Percentiles rank a stretch among this genome's conserved stretches.
Evolutionary conservation across 345 rosid species (phyloP).

Genomic region (Gossypium rotundifolium): DNA sequence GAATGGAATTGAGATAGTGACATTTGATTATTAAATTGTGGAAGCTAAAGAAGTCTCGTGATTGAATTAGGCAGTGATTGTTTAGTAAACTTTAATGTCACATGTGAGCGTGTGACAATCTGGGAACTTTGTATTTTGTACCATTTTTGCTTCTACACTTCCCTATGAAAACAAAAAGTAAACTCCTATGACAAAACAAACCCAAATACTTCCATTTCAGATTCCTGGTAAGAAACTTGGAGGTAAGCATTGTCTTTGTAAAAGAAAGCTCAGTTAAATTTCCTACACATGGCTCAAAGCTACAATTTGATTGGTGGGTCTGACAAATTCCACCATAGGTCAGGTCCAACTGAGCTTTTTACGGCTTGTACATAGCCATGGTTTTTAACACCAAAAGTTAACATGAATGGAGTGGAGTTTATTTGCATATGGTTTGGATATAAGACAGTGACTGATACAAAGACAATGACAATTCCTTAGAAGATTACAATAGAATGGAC

Average conservation of each 20-base stretch:
- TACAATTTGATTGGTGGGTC: conserved; percentile 1
- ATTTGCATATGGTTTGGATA: conserved; percentile 12
- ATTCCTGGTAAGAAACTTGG: background rate
- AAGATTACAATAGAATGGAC: conserved; percentile 40
- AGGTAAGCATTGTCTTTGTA: background rate
- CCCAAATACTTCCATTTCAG: background rate
- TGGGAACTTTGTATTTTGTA: too few species aligned
- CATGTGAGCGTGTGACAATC: background rate
- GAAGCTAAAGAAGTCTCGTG: too few species aligned
- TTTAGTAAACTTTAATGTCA: too few species aligned
- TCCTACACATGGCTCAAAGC: background rate
- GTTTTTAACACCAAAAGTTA: too few species aligned
- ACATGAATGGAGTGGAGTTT: background rate
- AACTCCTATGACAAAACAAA: background rate
- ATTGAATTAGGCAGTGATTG: too few species aligned
- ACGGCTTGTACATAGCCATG: background rate
- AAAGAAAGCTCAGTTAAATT: background rate
- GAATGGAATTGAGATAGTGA: too few species aligned
- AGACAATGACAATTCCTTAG: conserved; percentile 44
- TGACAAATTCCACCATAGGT: background rate
- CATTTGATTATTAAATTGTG: too few species aligned
- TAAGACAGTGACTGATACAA: conserved; percentile 9
- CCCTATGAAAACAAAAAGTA: background rate
- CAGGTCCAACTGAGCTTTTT: background rate
- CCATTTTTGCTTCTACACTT: background rate